Evolutionary conservation across 495 filamentous ascomycete species (phyloP), one percentile per base, ranked within the genome.

Genomic region (Stereocaulon alpinum): DNA sequence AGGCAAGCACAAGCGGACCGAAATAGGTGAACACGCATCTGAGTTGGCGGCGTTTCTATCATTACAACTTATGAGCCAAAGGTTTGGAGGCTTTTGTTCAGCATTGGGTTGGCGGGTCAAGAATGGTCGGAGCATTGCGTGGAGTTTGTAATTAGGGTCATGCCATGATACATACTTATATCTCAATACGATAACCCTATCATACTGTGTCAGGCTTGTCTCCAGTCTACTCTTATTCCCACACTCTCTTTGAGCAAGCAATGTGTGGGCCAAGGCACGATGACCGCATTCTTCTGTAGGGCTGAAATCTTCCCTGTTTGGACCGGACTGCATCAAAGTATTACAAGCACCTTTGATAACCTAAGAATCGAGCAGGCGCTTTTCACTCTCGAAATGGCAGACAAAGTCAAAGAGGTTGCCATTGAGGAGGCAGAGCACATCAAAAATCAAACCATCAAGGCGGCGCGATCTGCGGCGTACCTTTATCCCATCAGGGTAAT

Each of bases 401-500:
- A 72, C 37, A 71, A 67, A 55, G 64, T 76, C 53, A 76, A 75
- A 63, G 67, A 70, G 18, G 70, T 72, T 41, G 72, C 75, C 20
- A 48, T 71, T 5, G 69, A 70, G 6, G 78, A 80, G 61, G 68
- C 70, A n/a, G 62, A 67, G 3, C 66, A 63, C 6, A 61, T 71
- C 60, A 78, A 71, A 54, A 62, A 65, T 18, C 70, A 86, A 12
- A 71, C 86, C 18, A 69, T 76, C 17, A 82, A 86, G 61, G 84
- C 89, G 24, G 80, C 81, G 37, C 80, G 71, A 61, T 92, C 88
- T 53, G 79, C 82, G 20, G 82, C 88, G n/a, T 95, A 91, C 68
- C 64, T 91, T 52, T 95, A 95, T 73, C 91, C 91, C 45, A 74
- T 95, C 66, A 89, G 87, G 74, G 89, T 87, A 73, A 34, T 24